Evolutionary conservation across 768 basidiomycete species (phyloP), one percentile per base, ranked within the genome.

Genomic region (Boletus coccyginus): DNA sequence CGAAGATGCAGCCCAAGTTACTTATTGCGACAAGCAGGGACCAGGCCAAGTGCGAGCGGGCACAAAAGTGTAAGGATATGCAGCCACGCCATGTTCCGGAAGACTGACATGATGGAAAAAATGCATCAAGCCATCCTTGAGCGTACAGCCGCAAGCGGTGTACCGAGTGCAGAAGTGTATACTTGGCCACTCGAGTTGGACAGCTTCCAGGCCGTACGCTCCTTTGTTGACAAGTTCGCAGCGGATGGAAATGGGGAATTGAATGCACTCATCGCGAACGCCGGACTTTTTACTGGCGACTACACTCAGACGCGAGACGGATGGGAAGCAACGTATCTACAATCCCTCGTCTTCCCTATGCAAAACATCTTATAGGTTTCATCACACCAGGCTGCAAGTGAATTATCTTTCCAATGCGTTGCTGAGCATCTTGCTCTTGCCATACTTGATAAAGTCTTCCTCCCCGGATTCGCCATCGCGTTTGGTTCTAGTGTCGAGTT

Each of bases 301-400:
- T 74, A 74, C 39, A 33, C 57, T n/a, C 53, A 59, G n/a, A 77
- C 77, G 0, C 40, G 56, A 2, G 82, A 83, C 56, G 80, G 77
- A 8, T 83, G 77, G 78, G 81, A 84, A 59, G 29, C 63, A 32
- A 68, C 61, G 82, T 81, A 54, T 29, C 67, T 63, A 16, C 36
- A n/a, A 24, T 41, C 7, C 10, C 1, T 49, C 32, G 10, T 44
- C 53, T n/a, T 8, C 29, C 24, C 3, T 8, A 29, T 12, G 12
- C 14, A 21, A 9, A 50, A 19, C 8, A n/a, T 32, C 40, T 58
- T 19, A 42, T 24, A 12, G 9, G 5, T 44, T 38, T 50, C n/a
- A 10, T 50, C 17, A 6, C n/a, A n/a, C 14, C 32, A 75, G 74
- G 44, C 36, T 76, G 1, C 73, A 76, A 56, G 69, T 73, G 16